These are phyloP conservation scores for Intubia oerlemansii DNA, from an alignment of 2,329 filamentous ascomycete species.

Conservation along the genomic window DNA sequence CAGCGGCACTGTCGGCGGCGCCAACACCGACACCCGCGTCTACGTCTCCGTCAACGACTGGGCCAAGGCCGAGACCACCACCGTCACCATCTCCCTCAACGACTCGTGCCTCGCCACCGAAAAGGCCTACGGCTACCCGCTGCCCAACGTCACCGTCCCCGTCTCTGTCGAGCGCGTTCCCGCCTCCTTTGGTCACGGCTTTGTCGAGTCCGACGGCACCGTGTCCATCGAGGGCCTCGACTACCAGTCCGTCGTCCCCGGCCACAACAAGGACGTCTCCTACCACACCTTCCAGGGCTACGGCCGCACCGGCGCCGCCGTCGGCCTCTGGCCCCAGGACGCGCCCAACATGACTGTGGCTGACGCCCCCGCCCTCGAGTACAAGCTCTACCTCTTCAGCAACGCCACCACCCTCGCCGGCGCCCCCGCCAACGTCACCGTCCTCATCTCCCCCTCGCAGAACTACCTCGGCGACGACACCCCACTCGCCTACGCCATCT, in stretches of 20 bases:
- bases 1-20: conserved; percentile 25
- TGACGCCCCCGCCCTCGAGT: conserved; percentile 33
- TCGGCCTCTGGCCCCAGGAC: conserved; percentile 31
- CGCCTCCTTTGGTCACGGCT: conserved; percentile 30
- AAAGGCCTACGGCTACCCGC: conserved; percentile 17
- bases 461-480: conserved; percentile 28
- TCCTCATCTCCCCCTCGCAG: conserved; percentile 29
- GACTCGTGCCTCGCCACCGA: conserved; percentile 22
- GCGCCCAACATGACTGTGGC: conserved; percentile 25
- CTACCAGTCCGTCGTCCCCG: conserved; percentile 20
- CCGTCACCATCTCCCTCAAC: conserved; percentile 30
- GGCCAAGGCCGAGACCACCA: conserved; percentile 19
- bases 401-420: conserved; percentile 12
- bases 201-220: conserved; percentile 38
- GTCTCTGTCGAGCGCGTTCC: conserved; percentile 27
- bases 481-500: conserved; percentile 28
- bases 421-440: conserved; percentile 19
- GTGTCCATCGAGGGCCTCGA: conserved; percentile 33
- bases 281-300: conserved; percentile 32
- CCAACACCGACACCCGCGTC: conserved; percentile 28
- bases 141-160: conserved; percentile 30
- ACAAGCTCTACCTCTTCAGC: conserved; percentile 39
- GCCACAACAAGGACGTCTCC: conserved; percentile 13
- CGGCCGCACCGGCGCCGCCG: conserved; percentile 35
- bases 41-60: conserved; percentile 36